Evolutionary conservation across 371 early-diverging fungal genomes (phyloP).

Genomic region (Chytridiales sp.): DNA sequence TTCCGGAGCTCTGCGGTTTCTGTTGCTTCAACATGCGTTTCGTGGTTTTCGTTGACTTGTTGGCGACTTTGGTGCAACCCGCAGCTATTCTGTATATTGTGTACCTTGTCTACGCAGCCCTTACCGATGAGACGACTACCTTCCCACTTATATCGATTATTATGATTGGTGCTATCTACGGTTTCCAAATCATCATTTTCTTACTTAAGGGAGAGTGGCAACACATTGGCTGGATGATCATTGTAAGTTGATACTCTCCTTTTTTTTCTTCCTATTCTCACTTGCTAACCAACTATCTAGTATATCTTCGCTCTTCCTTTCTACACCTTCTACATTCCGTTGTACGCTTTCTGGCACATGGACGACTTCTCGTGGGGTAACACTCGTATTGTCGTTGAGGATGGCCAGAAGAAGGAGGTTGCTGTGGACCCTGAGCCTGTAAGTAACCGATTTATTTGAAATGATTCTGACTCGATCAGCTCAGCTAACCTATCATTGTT

Average conservation of each 20-base stretch:
- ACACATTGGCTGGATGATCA: slow-evolving; percentile 60
- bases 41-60: slow-evolving; percentile 82
- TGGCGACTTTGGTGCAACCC: slow-evolving; percentile 70
- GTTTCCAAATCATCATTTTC: slow-evolving; percentile 55
- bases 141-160: slow-evolving; percentile 40
- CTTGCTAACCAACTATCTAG: slow-evolving; percentile 7
- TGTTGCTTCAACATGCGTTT: slow-evolving; percentile 97
- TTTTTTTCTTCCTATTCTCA: neutral
- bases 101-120: slow-evolving; percentile 68
- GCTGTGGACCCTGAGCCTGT: slow-evolving; percentile 22
- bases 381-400: slow-evolving; percentile 84
- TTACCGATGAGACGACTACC: slow-evolving; percentile 30
- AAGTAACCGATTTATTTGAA: slow-evolving; percentile 8
- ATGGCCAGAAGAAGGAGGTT: slow-evolving; percentile 66
- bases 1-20: slow-evolving; percentile 91
- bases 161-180: slow-evolving; percentile 46
- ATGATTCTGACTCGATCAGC: neutral
- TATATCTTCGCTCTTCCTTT: slow-evolving; percentile 52
- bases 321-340: slow-evolving; percentile 48
- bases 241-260: slow-evolving; percentile 31
- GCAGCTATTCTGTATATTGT: slow-evolving; percentile 61
- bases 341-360: slow-evolving; percentile 89
- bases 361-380: slow-evolving; percentile 99
- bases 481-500: neutral
- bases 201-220: slow-evolving; percentile 48